Conservation (phyloP, 1,284 basidiomycete genomes). For the Pseudozyma thailandica region DNA sequence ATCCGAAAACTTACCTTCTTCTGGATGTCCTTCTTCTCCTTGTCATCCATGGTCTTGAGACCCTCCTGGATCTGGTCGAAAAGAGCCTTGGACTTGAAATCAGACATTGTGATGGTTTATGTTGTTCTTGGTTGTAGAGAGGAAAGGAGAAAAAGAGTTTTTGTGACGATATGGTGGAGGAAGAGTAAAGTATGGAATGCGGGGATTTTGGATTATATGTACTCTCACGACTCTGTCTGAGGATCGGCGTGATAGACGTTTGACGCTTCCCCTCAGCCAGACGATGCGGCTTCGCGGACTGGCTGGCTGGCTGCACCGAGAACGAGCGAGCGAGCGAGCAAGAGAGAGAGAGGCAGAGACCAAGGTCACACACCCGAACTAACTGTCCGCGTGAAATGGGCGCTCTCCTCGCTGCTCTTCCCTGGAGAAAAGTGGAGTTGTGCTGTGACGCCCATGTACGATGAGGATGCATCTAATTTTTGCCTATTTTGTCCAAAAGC, state of each 20-base stretch:
- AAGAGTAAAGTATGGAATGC: constrained; percentile 2
- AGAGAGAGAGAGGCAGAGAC: too few relatives aligned
- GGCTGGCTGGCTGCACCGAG: too few relatives aligned
- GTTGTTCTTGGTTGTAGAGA: not conserved
- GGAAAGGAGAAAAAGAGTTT: not conserved
- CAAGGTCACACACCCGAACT: too few relatives aligned
- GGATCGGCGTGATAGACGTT: constrained; percentile 16
- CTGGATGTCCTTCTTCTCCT: constrained; percentile 81
- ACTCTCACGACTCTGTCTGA: not conserved
- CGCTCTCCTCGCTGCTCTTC: not conserved
- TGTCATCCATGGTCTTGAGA: constrained; percentile 76
- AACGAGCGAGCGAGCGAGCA: too few relatives aligned
- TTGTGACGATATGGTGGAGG: constrained; percentile 9
- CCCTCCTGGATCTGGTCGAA: constrained; percentile 73
- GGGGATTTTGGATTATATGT: constrained; percentile 30
- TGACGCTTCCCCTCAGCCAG: too few relatives aligned
- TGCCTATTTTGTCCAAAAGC: constrained; percentile 29
- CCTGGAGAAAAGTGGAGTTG: too few relatives aligned
- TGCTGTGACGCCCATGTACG: constrained; percentile 1
- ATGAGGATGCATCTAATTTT: constrained; percentile 4
- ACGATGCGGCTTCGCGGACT: too few relatives aligned
- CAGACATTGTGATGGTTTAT: constrained; percentile 53
- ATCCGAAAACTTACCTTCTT: constrained; percentile 77
- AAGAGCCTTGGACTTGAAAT: constrained; percentile 64
- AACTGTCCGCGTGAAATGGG: not conserved